Percentiles rank a stretch among this genome's conserved stretches.
These are phyloP conservation scores for Amaranthus cruentus DNA, from an alignment of 148 eudicot genomes.

Conservation along the genomic window DNA sequence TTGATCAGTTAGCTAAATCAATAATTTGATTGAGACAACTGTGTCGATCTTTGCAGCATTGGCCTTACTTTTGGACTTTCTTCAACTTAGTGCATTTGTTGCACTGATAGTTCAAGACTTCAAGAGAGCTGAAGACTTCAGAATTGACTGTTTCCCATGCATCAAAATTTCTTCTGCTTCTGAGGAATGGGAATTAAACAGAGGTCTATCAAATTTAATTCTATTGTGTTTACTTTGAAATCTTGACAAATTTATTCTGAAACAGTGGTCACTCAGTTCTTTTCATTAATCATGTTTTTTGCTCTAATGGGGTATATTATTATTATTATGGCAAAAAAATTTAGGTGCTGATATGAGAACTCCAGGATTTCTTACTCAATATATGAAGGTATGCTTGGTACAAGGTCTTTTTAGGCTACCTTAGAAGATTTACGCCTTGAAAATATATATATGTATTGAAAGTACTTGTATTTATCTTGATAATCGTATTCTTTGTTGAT, in stretches of 20 bases:
- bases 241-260: neutral
- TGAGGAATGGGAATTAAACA: constrained; percentile 25
- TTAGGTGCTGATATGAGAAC: constrained; percentile 37
- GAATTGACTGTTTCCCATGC: constrained; percentile 67
- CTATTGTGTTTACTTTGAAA: neutral
- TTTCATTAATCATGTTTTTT: neutral
- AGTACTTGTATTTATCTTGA: neutral
- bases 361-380: constrained; percentile 46
- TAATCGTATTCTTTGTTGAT: no score
- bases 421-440: neutral
- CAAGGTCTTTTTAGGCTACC: neutral
- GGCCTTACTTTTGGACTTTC: constrained; percentile 61
- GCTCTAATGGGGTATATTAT: neutral
- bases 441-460: neutral
- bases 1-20: constrained; percentile 3
- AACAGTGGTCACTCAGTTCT: neutral
- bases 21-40: constrained; percentile 9
- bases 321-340: no score
- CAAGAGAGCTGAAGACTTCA: constrained; percentile 47
- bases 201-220: constrained; percentile 23
- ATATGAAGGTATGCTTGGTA: constrained; percentile 54
- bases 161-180: constrained; percentile 32
- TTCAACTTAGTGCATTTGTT: constrained; percentile 63
- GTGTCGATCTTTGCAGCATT: constrained; percentile 38
- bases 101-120: constrained; percentile 59